Base-by-base conservation (phyloP, 2,329 filamentous ascomycete species). In the Clarireedia homoeocarpa region DNA sequence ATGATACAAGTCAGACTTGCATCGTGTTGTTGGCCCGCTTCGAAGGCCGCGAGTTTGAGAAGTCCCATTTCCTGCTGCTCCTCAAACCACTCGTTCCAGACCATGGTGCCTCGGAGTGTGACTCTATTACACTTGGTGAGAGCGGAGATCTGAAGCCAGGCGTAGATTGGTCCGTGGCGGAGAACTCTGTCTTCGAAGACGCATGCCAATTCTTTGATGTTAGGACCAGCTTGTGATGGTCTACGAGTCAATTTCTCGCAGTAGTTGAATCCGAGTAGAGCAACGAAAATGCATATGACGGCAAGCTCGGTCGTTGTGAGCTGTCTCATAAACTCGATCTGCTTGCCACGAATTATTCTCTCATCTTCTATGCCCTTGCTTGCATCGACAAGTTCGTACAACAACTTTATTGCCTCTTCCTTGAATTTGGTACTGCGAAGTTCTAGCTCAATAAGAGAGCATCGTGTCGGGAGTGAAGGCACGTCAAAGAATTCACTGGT, bases 161-260 rank as follows among this genome's bases (percentile, higher is more conserved):
- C 52, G 10, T 40, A 40, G 12, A 49, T 6, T 3, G 52, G 52
- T 7, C 52, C 52, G 24, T 55, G 45, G 5, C 26, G 38, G 5
- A 55, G 6, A 7, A 54, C 27, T 6, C 48, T 48, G 34, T 55
- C 34, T 6, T 55, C 45, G 14, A 55, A 55, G 6, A 50, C 6
- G 7, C 30, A 20, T 5, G 45, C 23, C 12, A n/a, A 26, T 24
- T 48, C 34, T 34, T 44, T 40, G 3, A 17, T 30, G 6, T 14
- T 9, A 20, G 24, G 38, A 0, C 48, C 30, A 6, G 24, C 36
- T 44, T 42, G 20, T 17, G 15, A 15, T 23, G 26, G 24, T 34
- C 30, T 48, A n/a, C 30, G 6, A 12, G 20, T 24, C 20, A 40
- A 15, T 48, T 53, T 47, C 12, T 53, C 30, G 39, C 23, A 39